Evolutionary conservation across 2,329 filamentous ascomycete genomes (phyloP), one percentile per base, ranked within the genome.

Genomic region (Aspergillus ustus): DNA sequence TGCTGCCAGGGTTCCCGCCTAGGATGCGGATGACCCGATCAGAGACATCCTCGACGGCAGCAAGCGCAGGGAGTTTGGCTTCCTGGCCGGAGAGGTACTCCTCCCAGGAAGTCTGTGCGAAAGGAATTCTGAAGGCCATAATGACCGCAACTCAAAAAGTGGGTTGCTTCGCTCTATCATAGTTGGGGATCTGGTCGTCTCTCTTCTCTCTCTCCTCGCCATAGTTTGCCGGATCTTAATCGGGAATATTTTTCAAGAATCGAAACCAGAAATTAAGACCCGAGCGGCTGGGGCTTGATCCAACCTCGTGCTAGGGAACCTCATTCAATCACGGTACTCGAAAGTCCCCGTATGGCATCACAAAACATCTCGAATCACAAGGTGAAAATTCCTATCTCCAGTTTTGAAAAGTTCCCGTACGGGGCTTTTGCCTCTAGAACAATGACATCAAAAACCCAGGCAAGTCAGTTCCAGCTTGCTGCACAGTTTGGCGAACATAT

Each of bases 1-100:
- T 76, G 66, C 78, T 76, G 8, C 80, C 80, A 0, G 78, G 69
- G 54, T 82, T 82, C 31, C 77, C 75, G 0, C 79, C 80, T 3
- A 81, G 69, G 0, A 82, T 63, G 1, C 80, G 76, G 7, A 80
- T 61, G 0, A 81, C 79, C 2, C 77, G 68, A 1, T 68, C 68
- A 37, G 64, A 80, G 56, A 82, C 58, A 43, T 77, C 67, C 58
- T 79, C 72, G 0, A 81, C 73, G 56, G 80, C 72, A 3, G 63
- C 48, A 0, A 82, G 51, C 8, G 67, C 28, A 2, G 80, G 80
- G 0, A 82, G 66, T 6, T 46, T 53, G 13, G 57, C 52, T 43
- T 62, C 60, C 28, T 62, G 52, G 13, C 60, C 57, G 7, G 60
- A 62, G 17, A 64, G 60, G n/a, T 64, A 64, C 31, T 62, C 56